Percentiles rank a stretch among this genome's conserved stretches.
phyloP scores from a whole-genome alignment of 352 stramenopile genomes.

The Globisporangium radiosum region DNA sequence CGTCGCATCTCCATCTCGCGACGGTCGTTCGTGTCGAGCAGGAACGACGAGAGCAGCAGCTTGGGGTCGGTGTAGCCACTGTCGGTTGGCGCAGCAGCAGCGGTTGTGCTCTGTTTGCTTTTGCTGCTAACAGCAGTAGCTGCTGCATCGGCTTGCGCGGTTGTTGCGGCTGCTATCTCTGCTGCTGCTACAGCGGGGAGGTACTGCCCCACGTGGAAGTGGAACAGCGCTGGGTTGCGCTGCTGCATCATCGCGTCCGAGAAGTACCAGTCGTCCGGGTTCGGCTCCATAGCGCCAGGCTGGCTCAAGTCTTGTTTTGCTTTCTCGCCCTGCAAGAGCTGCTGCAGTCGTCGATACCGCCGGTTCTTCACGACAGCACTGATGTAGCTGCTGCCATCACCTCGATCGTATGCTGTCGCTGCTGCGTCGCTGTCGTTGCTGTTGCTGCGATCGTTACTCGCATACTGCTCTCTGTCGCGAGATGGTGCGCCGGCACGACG shows the following conservation, averaged over 20 bases:
- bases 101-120: not conserved
- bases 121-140: not conserved
- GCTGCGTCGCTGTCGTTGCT: not conserved
- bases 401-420: not conserved
- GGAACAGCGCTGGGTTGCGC: conserved; percentile 71
- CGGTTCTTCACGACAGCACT: conserved; percentile 56
- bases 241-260: conserved; percentile 79
- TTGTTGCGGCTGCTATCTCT: not conserved
- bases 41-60: conserved; percentile 51
- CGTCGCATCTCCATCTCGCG: conserved; percentile 61
- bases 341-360: conserved; percentile 60
- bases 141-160: not conserved
- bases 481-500: not conserved
- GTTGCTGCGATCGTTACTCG: not conserved
- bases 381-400: not conserved
- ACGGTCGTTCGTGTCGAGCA: conserved; percentile 63
- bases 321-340: conserved; percentile 31
- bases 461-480: not conserved
- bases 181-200: conserved; percentile 9
- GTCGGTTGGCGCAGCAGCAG: not conserved
- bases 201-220: conserved; percentile 80
- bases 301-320: conserved; percentile 7
- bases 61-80: conserved; percentile 4
- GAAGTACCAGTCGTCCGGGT: conserved; percentile 52
- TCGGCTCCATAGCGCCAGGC: conserved; percentile 4